Base-by-base conservation (phyloP, 805 yeast species). In the Suhomyces tanzawaensis region DNA sequence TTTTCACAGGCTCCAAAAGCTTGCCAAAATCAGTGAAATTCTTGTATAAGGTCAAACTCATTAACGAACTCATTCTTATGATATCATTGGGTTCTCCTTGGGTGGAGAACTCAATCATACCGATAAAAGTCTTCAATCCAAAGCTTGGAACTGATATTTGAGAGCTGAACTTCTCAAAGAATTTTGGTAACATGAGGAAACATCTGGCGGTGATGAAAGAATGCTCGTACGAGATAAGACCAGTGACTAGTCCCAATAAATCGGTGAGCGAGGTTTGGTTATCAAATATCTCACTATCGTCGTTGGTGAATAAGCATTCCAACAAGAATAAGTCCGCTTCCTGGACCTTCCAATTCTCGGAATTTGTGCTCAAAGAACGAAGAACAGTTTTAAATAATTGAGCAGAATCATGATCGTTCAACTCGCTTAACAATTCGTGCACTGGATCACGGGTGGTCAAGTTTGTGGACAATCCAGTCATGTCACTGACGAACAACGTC, bases 401-500 rank as follows among this genome's bases (percentile, higher is more conserved):
- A 1, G 43, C 37, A 7, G 74, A 64, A 45, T 77, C 81, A 0
- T 35, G 32, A 4, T 60, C 63, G 25, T 72, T 66, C 24, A 81
- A 48, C 15, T 77, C 81, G 0, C 74, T 60, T 4, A 85, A 46
- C 23, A 77, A 72, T 19, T 82, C 87, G 19, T 69, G 66, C 1
- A 81, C 64, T 0, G 84, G 72, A 34, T 80, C 83, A 37, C 98
- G 73, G 1, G 81, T 74, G 2, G 73, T 58, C 7, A 61, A 59
- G 1, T 47, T 30, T 0, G 81, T 63, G 0, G 81, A 63, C 22
- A 89, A 69, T 1, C 88, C 96, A 2, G 86, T 71, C 40, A 85
- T 89, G 24, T 78, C 82, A 2, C 89, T 76, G 4, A 87, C 85
- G 56, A 78, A 88, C 3, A 58, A 60, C 51, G 89, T 87, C 52